Evolutionary conservation across 352 stramenopile species (phyloP).

Genomic region (Phytophthora ohioensis): DNA sequence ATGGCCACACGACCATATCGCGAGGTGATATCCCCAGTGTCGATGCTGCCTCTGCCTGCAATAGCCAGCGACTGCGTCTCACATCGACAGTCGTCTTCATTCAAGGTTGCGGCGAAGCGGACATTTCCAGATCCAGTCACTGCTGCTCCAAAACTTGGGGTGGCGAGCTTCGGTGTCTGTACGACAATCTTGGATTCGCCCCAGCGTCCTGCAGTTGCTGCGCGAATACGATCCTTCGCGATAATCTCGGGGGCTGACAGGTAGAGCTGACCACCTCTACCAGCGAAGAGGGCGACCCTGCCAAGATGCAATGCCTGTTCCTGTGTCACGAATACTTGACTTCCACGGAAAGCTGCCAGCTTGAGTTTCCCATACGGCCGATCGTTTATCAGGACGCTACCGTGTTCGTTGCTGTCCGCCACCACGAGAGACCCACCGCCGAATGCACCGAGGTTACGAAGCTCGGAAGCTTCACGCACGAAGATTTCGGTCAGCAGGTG

Average conservation of each 20-base stretch:
- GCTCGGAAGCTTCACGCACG: conserved; percentile 29
- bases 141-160: conserved; percentile 23
- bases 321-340: conserved; percentile 26
- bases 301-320: conserved; percentile 14
- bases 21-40: conserved; percentile 30
- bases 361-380: conserved; percentile 30
- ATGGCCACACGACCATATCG: conserved; percentile 20
- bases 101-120: conserved; percentile 15
- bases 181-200: conserved; percentile 21
- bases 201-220: conserved; percentile 23
- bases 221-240: conserved; percentile 23
- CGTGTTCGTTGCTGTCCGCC: conserved; percentile 7
- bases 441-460: conserved; percentile 24
- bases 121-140: conserved; percentile 21
- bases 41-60: conserved; percentile 27
- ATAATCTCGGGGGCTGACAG: conserved; percentile 22
- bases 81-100: conserved; percentile 20
- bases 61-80: conserved; percentile 30
- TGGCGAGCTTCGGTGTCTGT: conserved; percentile 24
- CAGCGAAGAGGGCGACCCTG: conserved; percentile 16
- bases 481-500: conserved; percentile 42
- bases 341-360: conserved; percentile 25
- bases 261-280: conserved; percentile 15
- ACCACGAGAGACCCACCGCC: conserved; percentile 34
- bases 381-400: conserved; percentile 19